A percentile compares a stretch with the other conserved stretches of the same genome.
These are phyloP conservation scores for Micromonas commoda DNA, from an alignment of 139 green algal genomes.

Conservation along the genomic window DNA sequence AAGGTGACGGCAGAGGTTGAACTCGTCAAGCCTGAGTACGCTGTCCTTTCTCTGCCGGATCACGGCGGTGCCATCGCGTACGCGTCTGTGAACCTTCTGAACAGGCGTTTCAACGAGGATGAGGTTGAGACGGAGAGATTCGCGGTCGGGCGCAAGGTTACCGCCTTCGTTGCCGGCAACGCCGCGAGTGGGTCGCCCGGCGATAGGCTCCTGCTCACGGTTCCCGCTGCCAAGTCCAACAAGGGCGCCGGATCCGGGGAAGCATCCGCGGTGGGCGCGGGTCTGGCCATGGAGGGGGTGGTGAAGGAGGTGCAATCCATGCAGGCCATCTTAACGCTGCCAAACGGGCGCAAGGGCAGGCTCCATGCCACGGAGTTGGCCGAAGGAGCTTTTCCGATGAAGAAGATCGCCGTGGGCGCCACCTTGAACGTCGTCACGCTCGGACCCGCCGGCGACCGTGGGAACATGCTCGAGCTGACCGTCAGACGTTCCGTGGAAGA, in stretches of 20 bases:
- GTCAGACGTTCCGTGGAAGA: not conserved
- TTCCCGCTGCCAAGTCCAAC: not conserved
- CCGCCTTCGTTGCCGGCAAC: not conserved
- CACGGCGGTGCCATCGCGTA: slow-evolving; percentile 50
- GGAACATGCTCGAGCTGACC: slow-evolving; percentile 7
- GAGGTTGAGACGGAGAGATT: not conserved
- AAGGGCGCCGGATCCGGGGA: not conserved
- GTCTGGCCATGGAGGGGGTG: not conserved
- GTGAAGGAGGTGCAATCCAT: slow-evolving; percentile 45
- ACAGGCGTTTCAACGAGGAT: slow-evolving; percentile 36
- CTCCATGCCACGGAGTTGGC: slow-evolving; percentile 57
- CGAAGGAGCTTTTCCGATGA: not conserved
- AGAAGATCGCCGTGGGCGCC: not conserved
- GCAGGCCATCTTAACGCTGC: slow-evolving; percentile 44
- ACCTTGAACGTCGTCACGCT: not conserved
- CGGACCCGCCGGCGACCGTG: slow-evolving; percentile 5
- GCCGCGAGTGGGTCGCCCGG: not conserved
- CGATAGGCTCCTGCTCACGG: slow-evolving; percentile 12
- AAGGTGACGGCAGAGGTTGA: slow-evolving; percentile 48
- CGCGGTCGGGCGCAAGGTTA: not conserved
- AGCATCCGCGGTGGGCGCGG: not conserved
- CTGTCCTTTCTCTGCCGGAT: slow-evolving; percentile 51
- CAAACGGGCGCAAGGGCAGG: slow-evolving; percentile 35
- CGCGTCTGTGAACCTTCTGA: slow-evolving; percentile 59
- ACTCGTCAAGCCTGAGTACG: slow-evolving; percentile 46